Percentiles rank a stretch among this genome's conserved stretches.
phyloP scores from a whole-genome alignment of 2,329 filamentous ascomycete species.

The Pseudopithomyces chartarum region DNA sequence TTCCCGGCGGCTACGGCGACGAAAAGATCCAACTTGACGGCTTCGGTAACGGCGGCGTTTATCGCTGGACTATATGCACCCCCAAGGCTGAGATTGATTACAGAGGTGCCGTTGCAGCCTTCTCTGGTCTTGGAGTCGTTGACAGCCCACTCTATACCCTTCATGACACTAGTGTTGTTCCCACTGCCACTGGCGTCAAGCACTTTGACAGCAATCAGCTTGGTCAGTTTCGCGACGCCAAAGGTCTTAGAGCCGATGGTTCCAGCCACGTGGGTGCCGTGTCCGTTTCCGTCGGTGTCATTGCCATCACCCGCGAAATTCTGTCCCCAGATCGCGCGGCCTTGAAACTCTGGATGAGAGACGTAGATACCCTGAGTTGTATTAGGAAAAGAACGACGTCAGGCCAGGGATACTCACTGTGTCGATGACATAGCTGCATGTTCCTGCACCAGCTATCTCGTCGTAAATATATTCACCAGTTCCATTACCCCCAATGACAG shows the following conservation, averaged over 20 bases:
- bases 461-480: conserved; percentile 84
- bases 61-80: conserved; percentile 87
- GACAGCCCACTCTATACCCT: conserved; percentile 95
- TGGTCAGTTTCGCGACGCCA: conserved; percentile 98
- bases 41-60: conserved; percentile 90
- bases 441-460: conserved; percentile 87
- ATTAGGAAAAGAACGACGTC: neutral
- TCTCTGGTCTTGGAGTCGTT: conserved; percentile 73
- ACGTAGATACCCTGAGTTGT: conserved; percentile 59
- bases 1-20: conserved; percentile 98
- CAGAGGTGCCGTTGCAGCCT: conserved; percentile 81
- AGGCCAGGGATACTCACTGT: conserved; percentile 55
- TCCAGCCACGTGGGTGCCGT: conserved; percentile 98
- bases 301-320: conserved; percentile 85
- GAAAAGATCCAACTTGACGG: conserved; percentile 88
- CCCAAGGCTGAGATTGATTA: conserved; percentile 98
- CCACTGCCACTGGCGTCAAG: conserved; percentile 96
- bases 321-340: conserved; percentile 94
- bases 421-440: conserved; percentile 98
- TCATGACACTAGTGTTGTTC: conserved; percentile 98
- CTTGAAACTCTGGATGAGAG: conserved; percentile 95
- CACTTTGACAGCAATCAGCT: conserved; percentile 96
- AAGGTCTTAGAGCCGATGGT: conserved; percentile 98
- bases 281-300: conserved; percentile 93
- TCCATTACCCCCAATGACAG: conserved; percentile 68